Base-by-base conservation (phyloP, 805 yeast species). In the Candida tibetensis region DNA sequence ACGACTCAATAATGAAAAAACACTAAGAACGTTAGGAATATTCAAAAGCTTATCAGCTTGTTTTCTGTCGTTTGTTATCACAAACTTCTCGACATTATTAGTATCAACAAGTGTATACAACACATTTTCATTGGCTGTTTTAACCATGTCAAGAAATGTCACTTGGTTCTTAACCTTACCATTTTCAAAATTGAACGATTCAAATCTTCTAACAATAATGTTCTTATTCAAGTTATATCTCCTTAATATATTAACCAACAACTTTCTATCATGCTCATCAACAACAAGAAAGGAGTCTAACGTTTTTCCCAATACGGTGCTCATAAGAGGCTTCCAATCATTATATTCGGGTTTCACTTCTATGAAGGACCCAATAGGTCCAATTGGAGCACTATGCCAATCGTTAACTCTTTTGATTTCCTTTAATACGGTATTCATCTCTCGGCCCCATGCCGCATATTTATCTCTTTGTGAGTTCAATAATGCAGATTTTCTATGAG, bases 361-460 rank as follows among this genome's bases (percentile, higher is more conserved):
- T 2, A 88, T 66, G 42, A 64, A 62, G 3, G 69, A 47, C 1
- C 96, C 96, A 2, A 91, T 45, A 0, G 99, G 99, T 0, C 98
- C 98, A 13, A 82, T 58, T 0, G 95, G 95, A 25, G 52, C 52
- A 2, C 57, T 49, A 13, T 69, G 70, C 69, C 72, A 69, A 5
- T 42, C 32, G 10, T 64, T 63, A 15, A 47, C 41, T 2, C 55
- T 48, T 18, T 60, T 46, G 5, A 82, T 72, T 4, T 64, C 74
- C 3, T 52, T 46, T 17, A 81, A 48, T 5, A 82, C 52, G 2
- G 41, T 34, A 6, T 58, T 59, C 53, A 79, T 71, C 4, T 64
- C 60, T 1, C 44, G 44, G 5, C 82, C 83, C 68, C 79, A 82
- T 1, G 81, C 75, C 9, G 71, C 66, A 30, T 65, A 61, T 56